Base-by-base conservation (phyloP, 805 yeast genomes). In the Zygosaccharomyces gambellarensis region DNA sequence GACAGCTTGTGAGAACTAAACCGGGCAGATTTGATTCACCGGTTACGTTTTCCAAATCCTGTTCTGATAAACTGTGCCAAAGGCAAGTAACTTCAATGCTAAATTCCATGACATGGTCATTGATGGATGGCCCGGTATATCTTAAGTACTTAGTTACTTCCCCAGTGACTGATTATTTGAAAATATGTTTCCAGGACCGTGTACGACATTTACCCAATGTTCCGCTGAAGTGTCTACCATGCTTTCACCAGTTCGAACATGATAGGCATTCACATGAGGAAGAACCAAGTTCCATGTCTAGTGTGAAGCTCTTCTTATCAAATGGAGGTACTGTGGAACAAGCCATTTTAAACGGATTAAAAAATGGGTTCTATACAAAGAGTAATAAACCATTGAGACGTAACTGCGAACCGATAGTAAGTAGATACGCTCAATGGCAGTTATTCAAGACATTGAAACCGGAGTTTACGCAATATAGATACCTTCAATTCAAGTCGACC, bases 1-100 rank as follows among this genome's bases (percentile, higher is more conserved):
- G 75, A 2, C 96, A 96, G 0, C 66, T 71, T 7, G 90, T 92
- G 1, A 73, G 99, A 53, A 90, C 98, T 0, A 92, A 94, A 61
- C 99, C 98, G 0, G 99, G 99, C 1, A 67, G 98, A 45, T 64
- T 73, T 27, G 98, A 94, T 62, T 85, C 97, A 2, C 76, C 77
- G 1, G 54, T 81, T 3, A 78, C 95, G 0, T 65, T 77, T 43
- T 86, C 95, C 28, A 92, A 90, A 64, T 87, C 96, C 0, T 92
- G 98, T 63, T 81, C 95, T 1, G 98, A 92, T 64, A 92, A 92
- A 60, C 64, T 92, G 23, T 75, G 87, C 39, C 46, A 83, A 43
- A 75, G 76, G 50, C 97, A 88, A 62, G 67, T 70, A 31, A 70
- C 72, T 0, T 85, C 89, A 0, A 43, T 84, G 2, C 62, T 78